phyloP scores from a whole-genome alignment of 2,329 filamentous ascomycete species.

The Dryadomyces quercivorus region DNA sequence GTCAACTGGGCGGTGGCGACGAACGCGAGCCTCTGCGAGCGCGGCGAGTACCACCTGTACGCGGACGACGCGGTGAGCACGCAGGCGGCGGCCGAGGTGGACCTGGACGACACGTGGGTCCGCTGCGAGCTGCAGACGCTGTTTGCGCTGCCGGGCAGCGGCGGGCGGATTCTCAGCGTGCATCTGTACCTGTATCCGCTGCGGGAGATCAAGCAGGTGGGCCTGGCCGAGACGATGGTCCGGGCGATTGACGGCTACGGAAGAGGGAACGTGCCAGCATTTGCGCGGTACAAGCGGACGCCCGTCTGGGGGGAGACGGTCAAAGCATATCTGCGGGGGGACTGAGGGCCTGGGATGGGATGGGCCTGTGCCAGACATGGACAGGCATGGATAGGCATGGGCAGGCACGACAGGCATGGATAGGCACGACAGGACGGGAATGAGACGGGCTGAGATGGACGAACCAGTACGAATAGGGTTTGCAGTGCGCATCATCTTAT shows the following conservation, averaged over 20 bases:
- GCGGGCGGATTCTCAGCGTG: conserved; percentile 6
- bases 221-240: conserved; percentile 4
- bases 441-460: background rate
- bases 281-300: conserved; percentile 8
- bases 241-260: conserved; percentile 9
- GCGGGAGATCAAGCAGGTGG: conserved; percentile 8
- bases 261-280: conserved; percentile 6
- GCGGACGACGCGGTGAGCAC: conserved; percentile 2
- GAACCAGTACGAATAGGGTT: too few relatives aligned
- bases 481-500: too few relatives aligned
- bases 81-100: background rate
- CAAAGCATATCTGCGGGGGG: conserved; percentile 6
- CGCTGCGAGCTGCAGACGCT: conserved; percentile 9
- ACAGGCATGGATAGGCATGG: background rate
- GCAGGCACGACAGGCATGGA: background rate
- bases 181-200: conserved; percentile 10
- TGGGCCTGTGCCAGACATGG: background rate
- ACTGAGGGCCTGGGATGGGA: conserved; percentile 2
- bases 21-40: conserved; percentile 7
- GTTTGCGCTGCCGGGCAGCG: conserved; percentile 4
- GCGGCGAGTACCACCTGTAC: conserved; percentile 10
- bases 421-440: too few relatives aligned
- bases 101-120: conserved; percentile 9
- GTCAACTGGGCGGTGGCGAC: conserved; percentile 10
- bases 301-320: conserved; percentile 8